A percentile compares a stretch with the other conserved stretches of the same genome.
Conservation (phyloP, 768 basidiomycete genomes). For the Amanita brunnescens region DNA sequence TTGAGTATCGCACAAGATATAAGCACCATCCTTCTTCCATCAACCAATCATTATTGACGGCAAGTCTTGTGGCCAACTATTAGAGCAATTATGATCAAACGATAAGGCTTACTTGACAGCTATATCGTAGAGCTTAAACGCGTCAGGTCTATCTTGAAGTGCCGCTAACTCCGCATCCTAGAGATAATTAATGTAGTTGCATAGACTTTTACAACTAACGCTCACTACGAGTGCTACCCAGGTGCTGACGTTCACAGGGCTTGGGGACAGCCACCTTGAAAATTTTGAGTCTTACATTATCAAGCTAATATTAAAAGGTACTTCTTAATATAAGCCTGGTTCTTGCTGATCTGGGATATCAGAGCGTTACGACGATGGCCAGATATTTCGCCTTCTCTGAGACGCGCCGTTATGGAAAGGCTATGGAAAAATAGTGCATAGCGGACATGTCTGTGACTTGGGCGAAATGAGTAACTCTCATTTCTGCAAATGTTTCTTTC, state of each 20-base stretch:
- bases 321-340: constrained; percentile 56
- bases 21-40: constrained; percentile 66
- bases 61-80: constrained; percentile 30
- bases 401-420: constrained; percentile 53
- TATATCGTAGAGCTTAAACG: constrained; percentile 59
- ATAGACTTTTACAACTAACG: neutral
- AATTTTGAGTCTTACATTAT: neutral
- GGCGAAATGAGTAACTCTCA: neutral
- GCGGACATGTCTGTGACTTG: constrained; percentile 60
- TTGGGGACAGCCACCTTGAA: constrained; percentile 58
- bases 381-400: constrained; percentile 36
- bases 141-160: constrained; percentile 43
- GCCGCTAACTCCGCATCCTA: constrained; percentile 69
- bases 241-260: constrained; percentile 57
- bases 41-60: constrained; percentile 60
- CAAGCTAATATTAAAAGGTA: constrained; percentile 17
- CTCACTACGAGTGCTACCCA: constrained; percentile 64
- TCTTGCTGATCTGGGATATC: constrained; percentile 46
- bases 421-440: constrained; percentile 65
- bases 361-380: constrained; percentile 31
- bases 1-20: constrained; percentile 38
- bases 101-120: constrained; percentile 48
- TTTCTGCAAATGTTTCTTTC: neutral
- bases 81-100: neutral
- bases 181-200: too few relatives aligned